Conservation (phyloP, 179 eudicot genomes). For the Dionaea muscipula region DNA sequence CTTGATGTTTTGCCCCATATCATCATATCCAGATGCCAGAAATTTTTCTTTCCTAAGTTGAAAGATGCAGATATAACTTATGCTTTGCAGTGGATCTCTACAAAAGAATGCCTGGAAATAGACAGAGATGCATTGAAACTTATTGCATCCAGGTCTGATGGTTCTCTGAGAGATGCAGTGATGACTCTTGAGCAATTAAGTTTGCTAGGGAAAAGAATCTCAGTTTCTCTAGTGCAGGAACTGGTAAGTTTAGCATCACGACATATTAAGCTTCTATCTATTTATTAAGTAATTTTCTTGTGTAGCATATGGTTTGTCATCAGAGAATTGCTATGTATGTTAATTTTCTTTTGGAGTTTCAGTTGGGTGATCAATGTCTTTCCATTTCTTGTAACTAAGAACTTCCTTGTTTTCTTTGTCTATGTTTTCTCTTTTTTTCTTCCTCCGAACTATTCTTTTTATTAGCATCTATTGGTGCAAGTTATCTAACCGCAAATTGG, state of each 20-base stretch:
- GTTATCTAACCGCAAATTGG: too few species aligned
- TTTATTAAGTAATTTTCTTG: background rate
- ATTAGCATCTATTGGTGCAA: too few species aligned
- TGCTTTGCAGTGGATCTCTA: conserved; percentile 64
- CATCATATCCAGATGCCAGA: conserved; percentile 82
- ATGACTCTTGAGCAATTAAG: conserved; percentile 94
- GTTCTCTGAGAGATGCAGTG: conserved; percentile 90
- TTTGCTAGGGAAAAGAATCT: conserved; percentile 71
- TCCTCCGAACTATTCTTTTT: too few species aligned
- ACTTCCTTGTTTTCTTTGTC: too few species aligned
- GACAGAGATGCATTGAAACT: conserved; percentile 77
- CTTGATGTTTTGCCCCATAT: conserved; percentile 75
- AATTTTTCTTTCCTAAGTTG: conserved; percentile 75
- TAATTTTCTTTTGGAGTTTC: background rate
- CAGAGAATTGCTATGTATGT: background rate
- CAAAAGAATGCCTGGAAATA: conserved; percentile 68
- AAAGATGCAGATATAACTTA: conserved; percentile 77
- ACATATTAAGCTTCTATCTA: background rate
- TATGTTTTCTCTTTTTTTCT: too few species aligned
- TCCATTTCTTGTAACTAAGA: too few species aligned
- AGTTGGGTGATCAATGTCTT: too few species aligned
- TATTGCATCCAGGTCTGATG: conserved; percentile 86
- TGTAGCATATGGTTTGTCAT: background rate
- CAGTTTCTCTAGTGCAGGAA: conserved; percentile 76
- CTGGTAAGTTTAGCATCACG: conserved; percentile 36